Base-by-base conservation (phyloP, 1,284 basidiomycete genomes). In the Microstroma glucosiphilum region DNA sequence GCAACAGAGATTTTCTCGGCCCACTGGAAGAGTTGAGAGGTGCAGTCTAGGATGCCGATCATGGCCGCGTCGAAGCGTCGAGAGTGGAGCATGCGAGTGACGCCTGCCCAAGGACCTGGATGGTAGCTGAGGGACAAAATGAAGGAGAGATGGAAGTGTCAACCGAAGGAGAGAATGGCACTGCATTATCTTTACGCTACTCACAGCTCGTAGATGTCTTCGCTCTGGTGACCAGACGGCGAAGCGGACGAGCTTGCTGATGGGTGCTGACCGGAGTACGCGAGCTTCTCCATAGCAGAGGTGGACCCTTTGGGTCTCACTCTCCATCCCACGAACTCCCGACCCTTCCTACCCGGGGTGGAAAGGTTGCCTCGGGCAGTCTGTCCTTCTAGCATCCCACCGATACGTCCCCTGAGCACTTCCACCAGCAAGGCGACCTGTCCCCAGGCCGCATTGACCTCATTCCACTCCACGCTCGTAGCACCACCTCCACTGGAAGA, bases 401-500 rank as follows among this genome's bases (percentile, higher is more conserved):
- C 40, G 40, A 41, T 60, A 19, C 48, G 25, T 21, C 19, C 51
- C 17, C 51, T 17, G 21, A 98, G 86, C 4, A 92, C 92, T 72
- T 93, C 90, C 15, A 98, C 82, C 59, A 97, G 83, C 21, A 98
- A 82, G n/a, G 94, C 83, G 0, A 92, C 91, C 76, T 97, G 90
- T 0, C 96, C 96, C 92, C 94, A 96, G 2, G 96, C 96, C 6
- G 96, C 96, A 77, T 98, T 98, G 80, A 98, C 93, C 81, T 99
- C 96, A 6, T 90, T 86, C 93, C 94, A 99, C 76, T 97, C 94
- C 30, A 98, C 70, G 46, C 90, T 71, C 0, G 74, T 63, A 53
- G 59, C 64, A 1, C 21, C 26, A 7, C 54, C 23, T 21, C 37
- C 11, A 23, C 43, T 23, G 56, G 85, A 49, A 71, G 89, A 88